These are phyloP conservation scores for Coemansia sp. DNA, from an alignment of 192 early-diverging fungal species.

Conservation along the genomic window DNA sequence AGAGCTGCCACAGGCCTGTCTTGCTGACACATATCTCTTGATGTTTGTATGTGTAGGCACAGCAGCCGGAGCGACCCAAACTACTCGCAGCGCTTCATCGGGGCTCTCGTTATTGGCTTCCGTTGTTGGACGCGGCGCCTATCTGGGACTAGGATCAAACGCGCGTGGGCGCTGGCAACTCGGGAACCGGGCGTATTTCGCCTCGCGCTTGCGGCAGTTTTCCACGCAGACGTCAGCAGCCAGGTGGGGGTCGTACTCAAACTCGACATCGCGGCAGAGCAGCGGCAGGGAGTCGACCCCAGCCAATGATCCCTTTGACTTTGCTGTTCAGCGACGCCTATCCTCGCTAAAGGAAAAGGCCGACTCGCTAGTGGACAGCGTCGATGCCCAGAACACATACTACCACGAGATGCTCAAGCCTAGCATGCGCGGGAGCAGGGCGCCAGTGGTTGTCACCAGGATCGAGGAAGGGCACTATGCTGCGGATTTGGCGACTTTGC, in stretches of 20 bases:
- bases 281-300: not conserved
- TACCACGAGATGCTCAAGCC: conserved; percentile 47
- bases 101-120: not conserved
- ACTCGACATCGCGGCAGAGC: conserved; percentile 7
- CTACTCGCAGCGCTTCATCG: not conserved
- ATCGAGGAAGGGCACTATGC: conserved; percentile 44
- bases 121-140: not conserved
- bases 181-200: not conserved
- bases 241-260: conserved; percentile 46
- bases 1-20: not conserved
- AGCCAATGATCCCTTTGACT: conserved; percentile 18
- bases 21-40: not conserved
- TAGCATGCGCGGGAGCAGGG: conserved; percentile 23
- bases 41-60: not conserved
- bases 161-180: not conserved
- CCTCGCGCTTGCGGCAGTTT: conserved; percentile 20
- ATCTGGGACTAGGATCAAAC: not conserved
- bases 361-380: conserved; percentile 17
- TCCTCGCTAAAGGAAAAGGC: conserved; percentile 32
- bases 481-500: conserved; percentile 38
- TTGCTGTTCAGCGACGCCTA: conserved; percentile 30
- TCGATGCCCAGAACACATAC: conserved; percentile 43
- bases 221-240: conserved; percentile 22
- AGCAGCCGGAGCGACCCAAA: too few relatives aligned
- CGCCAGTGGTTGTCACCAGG: conserved; percentile 42